These are phyloP conservation scores for Cylindrodendrum hubeiense DNA, from an alignment of 2,329 filamentous ascomycete species.

Conservation along the genomic window DNA sequence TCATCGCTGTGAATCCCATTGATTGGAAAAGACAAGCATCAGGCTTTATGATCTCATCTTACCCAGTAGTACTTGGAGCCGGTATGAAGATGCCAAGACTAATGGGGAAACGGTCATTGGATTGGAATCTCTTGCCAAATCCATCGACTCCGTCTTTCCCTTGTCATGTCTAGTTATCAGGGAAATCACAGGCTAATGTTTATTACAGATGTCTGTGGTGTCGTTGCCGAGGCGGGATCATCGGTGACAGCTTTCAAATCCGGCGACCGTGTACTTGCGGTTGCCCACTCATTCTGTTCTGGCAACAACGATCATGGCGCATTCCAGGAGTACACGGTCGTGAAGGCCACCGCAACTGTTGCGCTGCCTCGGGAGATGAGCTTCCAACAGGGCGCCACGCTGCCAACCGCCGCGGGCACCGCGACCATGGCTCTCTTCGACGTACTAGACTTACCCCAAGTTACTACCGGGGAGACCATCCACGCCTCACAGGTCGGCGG, in stretches of 20 bases:
- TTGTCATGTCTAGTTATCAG: no score
- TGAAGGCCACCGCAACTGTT: not conserved
- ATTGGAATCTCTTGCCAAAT: not conserved
- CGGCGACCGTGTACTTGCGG: slow-evolving; percentile 3
- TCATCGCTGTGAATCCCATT: slow-evolving; percentile 4
- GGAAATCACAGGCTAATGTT: not conserved
- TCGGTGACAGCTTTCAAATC: not conserved
- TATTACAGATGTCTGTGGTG: not conserved
- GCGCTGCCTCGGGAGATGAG: not conserved
- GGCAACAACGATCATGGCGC: slow-evolving; percentile 12
- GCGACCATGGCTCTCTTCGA: slow-evolving; percentile 11
- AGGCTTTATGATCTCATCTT: not conserved
- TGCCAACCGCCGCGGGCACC: slow-evolving; percentile 3
- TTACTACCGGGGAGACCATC: not conserved
- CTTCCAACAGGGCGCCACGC: not conserved
- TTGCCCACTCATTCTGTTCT: slow-evolving; percentile 4
- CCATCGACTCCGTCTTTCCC: not conserved
- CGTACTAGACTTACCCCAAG: not conserved
- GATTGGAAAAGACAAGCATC: slow-evolving; percentile 7
- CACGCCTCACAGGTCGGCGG: no score
- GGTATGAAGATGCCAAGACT: not conserved
- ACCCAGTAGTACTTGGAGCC: slow-evolving; percentile 1
- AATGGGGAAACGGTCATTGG: not conserved
- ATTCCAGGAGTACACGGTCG: slow-evolving; percentile 1
- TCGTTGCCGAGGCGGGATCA: not conserved